Base-by-base conservation (phyloP, 2,329 filamentous ascomycete species). In the Paradendryphiella salina region DNA sequence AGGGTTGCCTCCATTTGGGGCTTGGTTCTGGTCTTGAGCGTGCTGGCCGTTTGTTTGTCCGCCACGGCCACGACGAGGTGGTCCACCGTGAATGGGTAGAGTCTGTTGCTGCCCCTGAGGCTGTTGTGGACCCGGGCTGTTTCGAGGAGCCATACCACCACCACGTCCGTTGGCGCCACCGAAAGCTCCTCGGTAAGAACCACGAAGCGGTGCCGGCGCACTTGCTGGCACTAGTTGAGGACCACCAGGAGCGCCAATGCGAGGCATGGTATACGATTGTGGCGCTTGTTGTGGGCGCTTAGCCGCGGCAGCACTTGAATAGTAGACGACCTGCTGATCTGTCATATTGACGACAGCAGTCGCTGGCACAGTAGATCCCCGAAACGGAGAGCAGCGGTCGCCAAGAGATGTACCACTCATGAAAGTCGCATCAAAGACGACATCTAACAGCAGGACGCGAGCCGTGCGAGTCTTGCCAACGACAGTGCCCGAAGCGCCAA, bases 321-420 rank as follows among this genome's bases (percentile, higher is more conserved):
- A 81, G 53, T 76, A 86, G 34, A 96, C 79, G 15, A 96, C 82
- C 75, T 99, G 94, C 63, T 83, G 87, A 66, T 92, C 80, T 1
- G 86, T 87, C 49, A 96, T 79, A 75, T 99, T 99, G 28, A 99
- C 81, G 2, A 97, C 91, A 0, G 89, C 88, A n/a, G 88, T 88
- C 5, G 87, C 84, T 1, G 90, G 85, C 3, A 99, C 91, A 0
- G 94, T 96, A 71, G 94, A 92, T 44, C 94, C 94, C 29, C 93
- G 85, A 84, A 99, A 99, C 31, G 90, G 86, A 20, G 91, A 90
- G 69, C 93, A 96, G 52, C 94, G 87, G 49, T 92, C 91, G 52
- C 90, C 89, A 13, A 99, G 81, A 0, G 89, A 94, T 1, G 92
- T 96, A 56, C 94, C 94, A 67, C 91, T 96, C 92, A 99, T 97